Conservation (phyloP, 257 asterid genomes). For the Phtheirospermum japonicum region DNA sequence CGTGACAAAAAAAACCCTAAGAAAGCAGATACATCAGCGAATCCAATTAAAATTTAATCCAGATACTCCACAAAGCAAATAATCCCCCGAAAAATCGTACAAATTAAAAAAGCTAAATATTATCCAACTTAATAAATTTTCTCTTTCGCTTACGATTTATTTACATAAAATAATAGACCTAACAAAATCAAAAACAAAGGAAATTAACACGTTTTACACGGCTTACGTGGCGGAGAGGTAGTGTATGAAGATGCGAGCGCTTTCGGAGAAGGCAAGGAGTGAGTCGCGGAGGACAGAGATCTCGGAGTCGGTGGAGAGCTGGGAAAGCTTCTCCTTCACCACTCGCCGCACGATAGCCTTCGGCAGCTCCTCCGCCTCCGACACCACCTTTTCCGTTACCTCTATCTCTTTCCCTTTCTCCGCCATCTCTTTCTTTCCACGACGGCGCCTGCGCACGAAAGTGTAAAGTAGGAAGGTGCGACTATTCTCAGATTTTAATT, state of each 20-base stretch:
- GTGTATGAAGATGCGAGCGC: slow-evolving; percentile 84
- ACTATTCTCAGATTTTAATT: slow-evolving; percentile 13
- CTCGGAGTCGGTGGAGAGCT: slow-evolving; percentile 61
- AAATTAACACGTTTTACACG: slow-evolving; percentile 7
- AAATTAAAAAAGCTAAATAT: neutral
- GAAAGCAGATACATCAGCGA: slow-evolving; percentile 15
- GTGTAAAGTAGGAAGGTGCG: neutral
- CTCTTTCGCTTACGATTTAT: neutral
- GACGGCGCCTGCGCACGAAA: slow-evolving; percentile 23
- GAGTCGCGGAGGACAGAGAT: slow-evolving; percentile 73
- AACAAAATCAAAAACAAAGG: slow-evolving; percentile 7
- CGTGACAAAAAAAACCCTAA: slow-evolving; percentile 29
- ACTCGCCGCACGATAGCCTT: slow-evolving; percentile 84
- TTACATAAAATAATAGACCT: neutral
- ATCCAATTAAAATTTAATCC: neutral
- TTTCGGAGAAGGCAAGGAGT: slow-evolving; percentile 75
- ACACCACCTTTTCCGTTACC: slow-evolving; percentile 39
- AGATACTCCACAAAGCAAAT: slow-evolving; percentile 2
- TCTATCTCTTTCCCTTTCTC: slow-evolving; percentile 37
- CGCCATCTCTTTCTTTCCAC: slow-evolving; percentile 32
- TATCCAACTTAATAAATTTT: neutral
- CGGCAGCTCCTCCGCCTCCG: slow-evolving; percentile 74
- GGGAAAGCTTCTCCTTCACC: slow-evolving; percentile 89
- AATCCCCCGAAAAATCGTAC: neutral
- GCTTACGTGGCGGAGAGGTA: slow-evolving; percentile 80